Evolutionary conservation across 805 yeast species (phyloP), one percentile per base, ranked within the genome.

Genomic region (Starmera dryadoides): DNA sequence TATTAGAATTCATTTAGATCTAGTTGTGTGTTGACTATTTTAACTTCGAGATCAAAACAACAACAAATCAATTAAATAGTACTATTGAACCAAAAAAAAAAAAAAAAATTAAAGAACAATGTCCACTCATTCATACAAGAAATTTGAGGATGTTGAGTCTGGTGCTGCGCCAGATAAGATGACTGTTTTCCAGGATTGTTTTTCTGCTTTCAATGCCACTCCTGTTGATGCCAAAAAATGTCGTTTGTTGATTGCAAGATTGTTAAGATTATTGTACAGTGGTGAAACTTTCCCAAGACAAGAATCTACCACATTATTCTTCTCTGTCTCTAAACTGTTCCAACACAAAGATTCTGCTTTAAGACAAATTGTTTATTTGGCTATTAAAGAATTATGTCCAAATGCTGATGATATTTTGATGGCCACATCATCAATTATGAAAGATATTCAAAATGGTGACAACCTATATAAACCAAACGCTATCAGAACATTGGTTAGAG

Each of bases 401-500:
- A 75, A 83, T 46, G 86, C 96, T 17, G 86, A 86, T 50, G 97
- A 93, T 62, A 87, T 88, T 41, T 75, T 93, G 62, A 93, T 93
- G 98, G 97, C 91, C 21, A 93, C 98, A 21, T 86, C 96, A 3
- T 88, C 96, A 21, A 89, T 93, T 57, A 93, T 93, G 97, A 89
- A 89, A 65, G 98, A 93, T 65, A 86, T 93, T 39, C 97, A 94
- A 65, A 81, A 80, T 48, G 91, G 91, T 41, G 94, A 86, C 43
- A 68, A 77, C 47, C 68, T 87, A 45, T 88, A 83, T 64, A 87
- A 88, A 57, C 96, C 98, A 41, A 84, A 93, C 58, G 98, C 98
- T 19, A 83, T 93, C 46, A 79, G 98, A 61, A 84, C 98, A 0
- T 73, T 93, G 53, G 79, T 89, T 17, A 77, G 95, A 48, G 95